phyloP scores from a whole-genome alignment of 306 rosid species.

The Vigna reflexopilosa region DNA sequence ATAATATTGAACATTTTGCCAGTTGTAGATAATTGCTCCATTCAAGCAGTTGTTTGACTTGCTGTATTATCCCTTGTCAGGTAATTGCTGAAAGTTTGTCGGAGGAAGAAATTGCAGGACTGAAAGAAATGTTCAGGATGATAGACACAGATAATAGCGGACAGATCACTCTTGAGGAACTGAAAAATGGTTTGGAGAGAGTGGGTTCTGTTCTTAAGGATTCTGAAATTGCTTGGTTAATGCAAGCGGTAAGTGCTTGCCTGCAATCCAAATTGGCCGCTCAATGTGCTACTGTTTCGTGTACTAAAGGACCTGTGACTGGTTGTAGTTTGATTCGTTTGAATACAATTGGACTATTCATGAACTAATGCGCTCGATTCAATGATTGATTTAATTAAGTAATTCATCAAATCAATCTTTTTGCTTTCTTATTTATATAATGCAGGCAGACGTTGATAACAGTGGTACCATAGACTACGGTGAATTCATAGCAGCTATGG shows the following conservation, averaged over 20 bases:
- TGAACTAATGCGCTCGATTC: conserved; percentile 6
- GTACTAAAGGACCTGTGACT: conserved; percentile 21
- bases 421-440: conserved; percentile 31
- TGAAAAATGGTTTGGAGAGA: conserved; percentile 85
- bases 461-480: conserved; percentile 98
- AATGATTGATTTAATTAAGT: conserved; percentile 23
- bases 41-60: conserved; percentile 39
- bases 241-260: conserved; percentile 80
- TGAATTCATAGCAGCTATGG: conserved; percentile 95
- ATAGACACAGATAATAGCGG: conserved; percentile 92
- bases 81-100: conserved; percentile 90
- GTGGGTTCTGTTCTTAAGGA: conserved; percentile 82
- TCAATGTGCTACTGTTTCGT: conserved; percentile 29
- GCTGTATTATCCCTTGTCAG: conserved; percentile 52
- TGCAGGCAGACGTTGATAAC: conserved; percentile 87
- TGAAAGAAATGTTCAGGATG: conserved; percentile 95
- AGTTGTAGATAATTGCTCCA: background rate
- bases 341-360: background rate
- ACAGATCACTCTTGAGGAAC: conserved; percentile 84
- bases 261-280: conserved; percentile 9
- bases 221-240: conserved; percentile 78
- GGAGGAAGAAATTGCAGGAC: conserved; percentile 95
- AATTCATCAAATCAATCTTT: conserved; percentile 30
- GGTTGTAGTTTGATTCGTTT: background rate
- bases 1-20: background rate